These are phyloP conservation scores for Hymenoscyphus repandus DNA, from an alignment of 2,329 filamentous ascomycete species.

Conservation along the genomic window DNA sequence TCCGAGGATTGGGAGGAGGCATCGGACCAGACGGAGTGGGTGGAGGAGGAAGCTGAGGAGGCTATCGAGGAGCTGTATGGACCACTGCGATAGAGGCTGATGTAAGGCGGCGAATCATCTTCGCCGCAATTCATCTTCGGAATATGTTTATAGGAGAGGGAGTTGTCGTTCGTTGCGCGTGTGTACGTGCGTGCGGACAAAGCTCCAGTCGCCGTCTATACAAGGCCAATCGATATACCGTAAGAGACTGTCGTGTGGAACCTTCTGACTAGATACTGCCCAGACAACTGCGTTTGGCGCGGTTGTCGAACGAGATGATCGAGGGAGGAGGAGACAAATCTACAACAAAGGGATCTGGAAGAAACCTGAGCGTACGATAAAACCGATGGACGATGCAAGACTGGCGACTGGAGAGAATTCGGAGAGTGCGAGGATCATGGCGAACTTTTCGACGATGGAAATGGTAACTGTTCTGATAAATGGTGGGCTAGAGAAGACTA, in stretches of 20 bases:
- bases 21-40: slow-evolving; percentile 73
- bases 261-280: slow-evolving; percentile 39
- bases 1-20: slow-evolving; percentile 65
- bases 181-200: too few relatives aligned
- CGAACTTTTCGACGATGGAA: slow-evolving; percentile 34
- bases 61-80: slow-evolving; percentile 68
- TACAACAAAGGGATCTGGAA: slow-evolving; percentile 35
- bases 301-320: slow-evolving; percentile 38
- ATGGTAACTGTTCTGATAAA: slow-evolving; percentile 28
- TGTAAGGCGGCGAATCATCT: slow-evolving; percentile 48
- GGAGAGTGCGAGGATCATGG: slow-evolving; percentile 54
- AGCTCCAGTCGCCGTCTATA: slow-evolving; percentile 52
- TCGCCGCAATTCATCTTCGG: slow-evolving; percentile 55
- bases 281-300: slow-evolving; percentile 28
- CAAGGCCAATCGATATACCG: slow-evolving; percentile 46
- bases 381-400: slow-evolving; percentile 56
- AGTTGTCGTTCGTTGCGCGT: too few relatives aligned
- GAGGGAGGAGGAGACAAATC: slow-evolving; percentile 36
- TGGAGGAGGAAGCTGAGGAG: slow-evolving; percentile 70
- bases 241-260: slow-evolving; percentile 34
- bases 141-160: slow-evolving; percentile 27
- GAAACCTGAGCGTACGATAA: slow-evolving; percentile 49
- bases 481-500: slow-evolving; percentile 27
- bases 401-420: slow-evolving; percentile 54
- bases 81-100: slow-evolving; percentile 43